phyloP scores from a whole-genome alignment of 805 yeast species.

The Saturnispora kantuleensis region DNA sequence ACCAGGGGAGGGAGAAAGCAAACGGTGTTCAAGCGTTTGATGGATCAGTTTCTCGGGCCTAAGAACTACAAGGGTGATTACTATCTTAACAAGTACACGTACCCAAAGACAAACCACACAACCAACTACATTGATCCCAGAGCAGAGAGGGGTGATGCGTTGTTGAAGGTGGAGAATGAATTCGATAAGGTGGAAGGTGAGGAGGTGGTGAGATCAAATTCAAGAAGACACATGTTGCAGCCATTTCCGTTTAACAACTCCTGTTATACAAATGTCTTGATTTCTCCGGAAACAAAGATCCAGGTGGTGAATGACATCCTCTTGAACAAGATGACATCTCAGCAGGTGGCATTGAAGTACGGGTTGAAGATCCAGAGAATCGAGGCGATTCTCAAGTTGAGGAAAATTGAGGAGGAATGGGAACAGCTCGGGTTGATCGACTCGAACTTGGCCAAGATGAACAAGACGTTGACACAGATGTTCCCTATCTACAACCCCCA shows the following conservation, averaged over 20 bases:
- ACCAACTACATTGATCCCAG: constrained; percentile 66
- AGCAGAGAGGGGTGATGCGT: constrained; percentile 31
- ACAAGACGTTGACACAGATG: constrained; percentile 60
- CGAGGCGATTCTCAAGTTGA: constrained; percentile 74
- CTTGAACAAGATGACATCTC: constrained; percentile 46
- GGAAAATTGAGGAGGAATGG: constrained; percentile 56
- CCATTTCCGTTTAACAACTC: constrained; percentile 77
- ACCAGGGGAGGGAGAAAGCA: constrained; percentile 28
- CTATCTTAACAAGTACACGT: constrained; percentile 61
- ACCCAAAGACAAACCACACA: constrained; percentile 53
- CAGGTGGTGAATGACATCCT: constrained; percentile 44
- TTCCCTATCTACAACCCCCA: constrained; percentile 60
- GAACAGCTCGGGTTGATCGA: constrained; percentile 41
- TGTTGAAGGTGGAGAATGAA: constrained; percentile 15
- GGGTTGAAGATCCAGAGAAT: constrained; percentile 79
- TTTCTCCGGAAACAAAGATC: constrained; percentile 50
- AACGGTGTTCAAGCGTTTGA: constrained; percentile 49
- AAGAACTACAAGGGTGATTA: constrained; percentile 77
- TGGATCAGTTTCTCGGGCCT: constrained; percentile 76
- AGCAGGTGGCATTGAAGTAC: constrained; percentile 66
- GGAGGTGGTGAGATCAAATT: constrained; percentile 14
- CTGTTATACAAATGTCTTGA: constrained; percentile 55
- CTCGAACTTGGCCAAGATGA: constrained; percentile 49
- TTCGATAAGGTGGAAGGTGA: constrained; percentile 10
- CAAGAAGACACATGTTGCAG: constrained; percentile 30